These are phyloP conservation scores for Xerocomellus dryophilus DNA, from an alignment of 768 basidiomycete genomes.

Conservation along the genomic window DNA sequence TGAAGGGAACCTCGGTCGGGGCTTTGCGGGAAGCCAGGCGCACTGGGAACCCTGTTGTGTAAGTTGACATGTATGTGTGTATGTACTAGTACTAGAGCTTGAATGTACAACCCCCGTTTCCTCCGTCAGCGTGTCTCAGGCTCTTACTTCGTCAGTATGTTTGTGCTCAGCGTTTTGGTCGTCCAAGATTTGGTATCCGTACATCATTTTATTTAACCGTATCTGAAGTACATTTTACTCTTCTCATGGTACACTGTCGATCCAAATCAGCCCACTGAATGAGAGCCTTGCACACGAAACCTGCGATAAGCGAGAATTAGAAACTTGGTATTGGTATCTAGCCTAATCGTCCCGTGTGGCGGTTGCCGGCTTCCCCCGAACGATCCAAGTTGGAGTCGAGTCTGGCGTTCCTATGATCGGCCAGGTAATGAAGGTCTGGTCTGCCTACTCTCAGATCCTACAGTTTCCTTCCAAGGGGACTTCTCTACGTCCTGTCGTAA, in stretches of 20 bases:
- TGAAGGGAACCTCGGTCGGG: conserved; percentile 12
- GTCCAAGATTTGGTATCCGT: too few relatives aligned
- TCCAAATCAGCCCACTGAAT: not conserved
- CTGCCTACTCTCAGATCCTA: not conserved
- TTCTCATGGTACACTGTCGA: not conserved
- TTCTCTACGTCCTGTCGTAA: conserved; percentile 5
- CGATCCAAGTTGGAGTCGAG: not conserved
- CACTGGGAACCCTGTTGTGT: not conserved
- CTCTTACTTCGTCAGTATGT: too few relatives aligned
- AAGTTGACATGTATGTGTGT: not conserved
- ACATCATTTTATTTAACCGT: too few relatives aligned
- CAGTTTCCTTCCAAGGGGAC: not conserved
- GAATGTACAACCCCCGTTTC: not conserved
- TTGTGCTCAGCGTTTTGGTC: too few relatives aligned
- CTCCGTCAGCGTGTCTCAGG: too few relatives aligned
- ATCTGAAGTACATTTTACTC: too few relatives aligned
- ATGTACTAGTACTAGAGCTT: not conserved
- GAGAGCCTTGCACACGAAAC: not conserved
- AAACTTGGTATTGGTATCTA: not conserved
- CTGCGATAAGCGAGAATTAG: not conserved
- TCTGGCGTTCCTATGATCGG: not conserved
- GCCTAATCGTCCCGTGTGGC: not conserved
- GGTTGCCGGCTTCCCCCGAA: not conserved
- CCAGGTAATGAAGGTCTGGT: not conserved
- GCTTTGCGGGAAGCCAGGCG: conserved; percentile 1